phyloP scores from a whole-genome alignment of 1,284 basidiomycete genomes.

The Sphaerobolus stellatus region DNA sequence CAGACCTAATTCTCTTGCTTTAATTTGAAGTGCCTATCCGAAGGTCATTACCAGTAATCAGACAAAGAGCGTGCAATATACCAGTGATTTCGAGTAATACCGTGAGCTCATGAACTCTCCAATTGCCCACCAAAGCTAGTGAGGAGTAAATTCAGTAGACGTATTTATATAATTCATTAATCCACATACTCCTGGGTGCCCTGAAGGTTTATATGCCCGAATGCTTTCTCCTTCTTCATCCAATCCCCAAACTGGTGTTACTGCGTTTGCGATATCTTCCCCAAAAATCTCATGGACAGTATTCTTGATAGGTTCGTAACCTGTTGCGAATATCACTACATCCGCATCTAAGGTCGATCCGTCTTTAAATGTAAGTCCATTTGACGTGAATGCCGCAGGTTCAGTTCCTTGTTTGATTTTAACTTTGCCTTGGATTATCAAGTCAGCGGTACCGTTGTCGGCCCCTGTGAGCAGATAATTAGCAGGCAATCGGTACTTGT shows the following conservation, averaged over 20 bases:
- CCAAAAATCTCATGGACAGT: constrained; percentile 24
- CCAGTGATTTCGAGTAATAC: constrained; percentile 36
- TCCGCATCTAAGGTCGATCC: constrained; percentile 32
- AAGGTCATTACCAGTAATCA: neutral
- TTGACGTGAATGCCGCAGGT: constrained; percentile 23
- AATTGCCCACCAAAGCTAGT: constrained; percentile 37
- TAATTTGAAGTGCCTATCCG: constrained; percentile 31
- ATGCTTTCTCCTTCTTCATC: constrained; percentile 28
- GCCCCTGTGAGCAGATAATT: constrained; percentile 22
- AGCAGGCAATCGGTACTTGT: neutral
- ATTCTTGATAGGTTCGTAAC: constrained; percentile 21
- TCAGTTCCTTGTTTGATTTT: constrained; percentile 31
- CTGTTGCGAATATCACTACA: constrained; percentile 33
- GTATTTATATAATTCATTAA: neutral
- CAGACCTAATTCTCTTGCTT: constrained; percentile 30
- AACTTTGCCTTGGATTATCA: constrained; percentile 28
- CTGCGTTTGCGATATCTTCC: constrained; percentile 22
- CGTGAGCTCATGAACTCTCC: constrained; percentile 35
- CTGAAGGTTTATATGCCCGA: constrained; percentile 28
- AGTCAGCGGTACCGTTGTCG: too few species aligned
- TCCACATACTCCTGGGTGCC: constrained; percentile 32
- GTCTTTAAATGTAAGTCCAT: constrained; percentile 32
- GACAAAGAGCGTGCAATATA: constrained; percentile 16
- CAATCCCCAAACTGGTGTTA: constrained; percentile 23
- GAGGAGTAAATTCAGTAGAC: neutral